Percentiles rank a stretch among this genome's conserved stretches.
Conservation (phyloP, 176 grass and related monocot genomes). For the Neostapfia colusana region DNA sequence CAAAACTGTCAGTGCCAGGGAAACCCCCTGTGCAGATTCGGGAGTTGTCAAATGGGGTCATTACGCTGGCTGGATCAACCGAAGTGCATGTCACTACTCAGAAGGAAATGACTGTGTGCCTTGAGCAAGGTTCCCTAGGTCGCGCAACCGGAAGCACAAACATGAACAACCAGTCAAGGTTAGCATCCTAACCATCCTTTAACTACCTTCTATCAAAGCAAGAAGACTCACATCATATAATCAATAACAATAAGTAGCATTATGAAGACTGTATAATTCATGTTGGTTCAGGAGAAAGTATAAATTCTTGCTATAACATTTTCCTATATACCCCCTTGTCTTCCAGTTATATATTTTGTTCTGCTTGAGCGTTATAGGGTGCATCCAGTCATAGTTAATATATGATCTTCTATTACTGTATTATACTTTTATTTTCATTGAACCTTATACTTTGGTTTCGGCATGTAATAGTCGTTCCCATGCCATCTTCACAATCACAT, state of each 20-base stretch:
- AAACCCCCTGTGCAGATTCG: constrained; percentile 95
- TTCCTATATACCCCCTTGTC: not conserved
- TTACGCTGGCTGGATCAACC: constrained; percentile 90
- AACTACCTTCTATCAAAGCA: constrained; percentile 8
- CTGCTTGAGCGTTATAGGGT: not conserved
- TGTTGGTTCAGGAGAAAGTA: not conserved
- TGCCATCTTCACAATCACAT: constrained; percentile 99
- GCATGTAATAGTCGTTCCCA: constrained; percentile 95
- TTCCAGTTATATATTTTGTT: not conserved
- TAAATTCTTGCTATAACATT: too few species aligned
- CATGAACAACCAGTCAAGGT: constrained; percentile 99
- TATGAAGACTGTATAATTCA: constrained; percentile 5
- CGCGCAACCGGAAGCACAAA: constrained; percentile 95
- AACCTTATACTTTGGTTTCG: constrained; percentile 51
- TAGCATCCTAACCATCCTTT: constrained; percentile 15
- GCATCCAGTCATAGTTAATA: constrained; percentile 17
- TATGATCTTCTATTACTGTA: constrained; percentile 26
- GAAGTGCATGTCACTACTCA: constrained; percentile 80
- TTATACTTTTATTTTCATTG: constrained; percentile 18
- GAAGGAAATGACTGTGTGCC: constrained; percentile 87
- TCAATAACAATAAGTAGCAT: not conserved
- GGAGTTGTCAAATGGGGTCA: constrained; percentile 89
- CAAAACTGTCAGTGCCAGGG: constrained; percentile 61
- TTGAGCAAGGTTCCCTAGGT: constrained; percentile 80
- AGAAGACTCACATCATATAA: not conserved